These are phyloP conservation scores for Ceratobasidium papillatum DNA, from an alignment of 1,284 basidiomycete genomes.

Conservation along the genomic window DNA sequence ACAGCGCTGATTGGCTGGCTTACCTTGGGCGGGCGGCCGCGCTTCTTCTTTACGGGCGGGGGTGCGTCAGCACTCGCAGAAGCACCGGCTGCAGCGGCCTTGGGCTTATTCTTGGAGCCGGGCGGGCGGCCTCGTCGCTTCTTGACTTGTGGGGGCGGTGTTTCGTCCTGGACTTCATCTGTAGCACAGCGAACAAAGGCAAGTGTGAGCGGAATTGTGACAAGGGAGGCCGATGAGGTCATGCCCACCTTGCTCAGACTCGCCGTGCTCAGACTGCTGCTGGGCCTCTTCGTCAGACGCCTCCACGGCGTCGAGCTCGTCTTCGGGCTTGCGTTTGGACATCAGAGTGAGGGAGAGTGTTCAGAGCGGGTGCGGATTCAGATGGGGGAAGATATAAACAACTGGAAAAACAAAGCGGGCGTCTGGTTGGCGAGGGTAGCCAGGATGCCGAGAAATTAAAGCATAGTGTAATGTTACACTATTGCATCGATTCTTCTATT, in stretches of 20 bases:
- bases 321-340: constrained; percentile 32
- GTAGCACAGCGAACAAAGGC: constrained; percentile 26
- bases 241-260: constrained; percentile 34
- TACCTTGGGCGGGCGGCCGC: constrained; percentile 45
- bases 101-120: constrained; percentile 44
- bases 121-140: constrained; percentile 43
- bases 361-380: constrained; percentile 34
- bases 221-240: constrained; percentile 24
- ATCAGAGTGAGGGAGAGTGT: constrained; percentile 11
- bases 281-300: constrained; percentile 29
- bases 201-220: constrained; percentile 12
- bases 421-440: constrained; percentile 38
- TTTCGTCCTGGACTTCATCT: constrained; percentile 37
- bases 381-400: constrained; percentile 41
- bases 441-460: constrained; percentile 41
- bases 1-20: constrained; percentile 4
- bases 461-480: constrained; percentile 34
- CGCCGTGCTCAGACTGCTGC: constrained; percentile 33
- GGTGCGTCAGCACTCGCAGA: constrained; percentile 54
- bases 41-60: constrained; percentile 49
- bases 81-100: constrained; percentile 60
- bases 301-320: constrained; percentile 28
- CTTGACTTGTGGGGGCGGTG: constrained; percentile 35
- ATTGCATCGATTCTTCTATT: constrained; percentile 38
- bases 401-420: constrained; percentile 35